Conservation (phyloP, 176 grass and related monocot genomes). For the Tillandsia fasciculata region DNA sequence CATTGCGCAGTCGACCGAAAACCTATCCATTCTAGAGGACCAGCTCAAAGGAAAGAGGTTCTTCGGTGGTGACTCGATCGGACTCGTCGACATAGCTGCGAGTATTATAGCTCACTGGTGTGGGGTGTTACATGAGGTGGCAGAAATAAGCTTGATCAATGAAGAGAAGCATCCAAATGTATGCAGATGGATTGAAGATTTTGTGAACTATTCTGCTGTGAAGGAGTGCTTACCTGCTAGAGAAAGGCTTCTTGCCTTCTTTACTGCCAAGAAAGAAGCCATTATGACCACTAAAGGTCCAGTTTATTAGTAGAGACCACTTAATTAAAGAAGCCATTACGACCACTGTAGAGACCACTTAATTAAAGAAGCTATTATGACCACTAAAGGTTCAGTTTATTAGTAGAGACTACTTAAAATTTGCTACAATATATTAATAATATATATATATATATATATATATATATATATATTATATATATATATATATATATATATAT, state of each 20-base stretch:
- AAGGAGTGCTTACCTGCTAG: slow-evolving; percentile 4
- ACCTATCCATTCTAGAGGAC: not conserved
- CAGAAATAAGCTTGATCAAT: slow-evolving; percentile 11
- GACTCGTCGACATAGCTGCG: slow-evolving; percentile 5
- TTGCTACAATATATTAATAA: too few species aligned
- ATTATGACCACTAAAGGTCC: too few species aligned
- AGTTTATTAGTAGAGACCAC: too few species aligned
- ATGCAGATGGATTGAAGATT: slow-evolving; percentile 7
- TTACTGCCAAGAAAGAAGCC: not conserved
- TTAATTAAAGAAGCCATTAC: not conserved
- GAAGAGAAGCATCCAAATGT: not conserved
- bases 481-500: too few species aligned
- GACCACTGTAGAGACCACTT: too few species aligned
- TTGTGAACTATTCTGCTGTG: not conserved
- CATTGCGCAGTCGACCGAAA: not conserved
- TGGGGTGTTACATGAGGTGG: slow-evolving; percentile 1
- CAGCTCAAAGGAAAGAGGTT: not conserved
- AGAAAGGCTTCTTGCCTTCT: not conserved
- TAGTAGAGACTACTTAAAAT: too few species aligned
- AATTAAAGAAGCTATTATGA: not conserved
- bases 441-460: too few species aligned
- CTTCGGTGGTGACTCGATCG: not conserved
- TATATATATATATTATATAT: too few species aligned
- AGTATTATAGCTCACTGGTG: not conserved
- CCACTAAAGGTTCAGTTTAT: too few species aligned